Conservation (phyloP, 108 stramenopile genomes). For the Nitzschia putrida region DNA sequence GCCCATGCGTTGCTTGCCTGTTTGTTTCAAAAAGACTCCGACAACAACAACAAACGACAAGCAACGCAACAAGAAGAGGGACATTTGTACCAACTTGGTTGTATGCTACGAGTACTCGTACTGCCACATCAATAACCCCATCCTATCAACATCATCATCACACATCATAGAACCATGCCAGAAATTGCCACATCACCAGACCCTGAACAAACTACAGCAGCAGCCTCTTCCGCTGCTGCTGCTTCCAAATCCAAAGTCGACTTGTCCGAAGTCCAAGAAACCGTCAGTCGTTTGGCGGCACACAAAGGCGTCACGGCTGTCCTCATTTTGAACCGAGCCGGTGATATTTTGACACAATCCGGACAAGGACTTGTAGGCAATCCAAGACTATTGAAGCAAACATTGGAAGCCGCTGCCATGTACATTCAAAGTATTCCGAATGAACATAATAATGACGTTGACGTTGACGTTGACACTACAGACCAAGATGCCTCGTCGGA, state of each 20-base stretch:
- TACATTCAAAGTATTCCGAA: conserved; percentile 33
- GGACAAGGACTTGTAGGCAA: conserved; percentile 20
- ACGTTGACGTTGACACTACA: background rate
- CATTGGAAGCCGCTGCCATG: conserved; percentile 34
- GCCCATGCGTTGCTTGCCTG: too few species aligned
- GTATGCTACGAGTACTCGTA: too few species aligned
- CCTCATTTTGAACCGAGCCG: conserved; percentile 39
- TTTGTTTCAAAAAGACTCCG: too few species aligned
- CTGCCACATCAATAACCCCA: too few species aligned
- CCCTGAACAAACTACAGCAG: background rate
- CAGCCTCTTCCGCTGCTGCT: background rate
- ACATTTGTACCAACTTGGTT: too few species aligned
- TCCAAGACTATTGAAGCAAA: conserved; percentile 32
- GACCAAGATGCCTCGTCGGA: background rate
- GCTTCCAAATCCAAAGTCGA: conserved; percentile 12
- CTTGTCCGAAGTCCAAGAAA: conserved; percentile 52
- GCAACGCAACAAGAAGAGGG: too few species aligned
- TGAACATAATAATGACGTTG: conserved; percentile 6
- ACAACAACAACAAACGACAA: too few species aligned
- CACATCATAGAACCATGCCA: background rate
- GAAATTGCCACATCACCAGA: conserved; percentile 1
- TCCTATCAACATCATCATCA: too few species aligned
- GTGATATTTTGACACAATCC: conserved; percentile 44
- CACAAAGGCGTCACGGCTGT: conserved; percentile 48
- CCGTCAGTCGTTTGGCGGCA: conserved; percentile 39